A percentile compares a stretch with the other conserved stretches of the same genome.
These are phyloP conservation scores for Leptographium procerum DNA, from an alignment of 2,329 filamentous ascomycete genomes.

Conservation along the genomic window DNA sequence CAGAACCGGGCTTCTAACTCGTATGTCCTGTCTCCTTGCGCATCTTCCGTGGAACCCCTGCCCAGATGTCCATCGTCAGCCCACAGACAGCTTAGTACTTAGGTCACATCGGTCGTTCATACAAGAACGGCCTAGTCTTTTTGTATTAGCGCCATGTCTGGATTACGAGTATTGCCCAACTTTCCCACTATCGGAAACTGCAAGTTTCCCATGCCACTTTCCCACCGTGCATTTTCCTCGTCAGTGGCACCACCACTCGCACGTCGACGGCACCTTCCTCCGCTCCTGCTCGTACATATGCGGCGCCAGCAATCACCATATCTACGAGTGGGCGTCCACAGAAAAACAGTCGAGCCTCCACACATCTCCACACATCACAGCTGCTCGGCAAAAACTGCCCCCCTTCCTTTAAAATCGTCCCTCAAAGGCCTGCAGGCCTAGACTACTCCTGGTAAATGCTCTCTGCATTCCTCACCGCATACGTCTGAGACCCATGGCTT, in stretches of 20 bases:
- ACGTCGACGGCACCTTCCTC: background rate
- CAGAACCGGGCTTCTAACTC: too few species aligned
- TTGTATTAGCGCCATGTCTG: background rate
- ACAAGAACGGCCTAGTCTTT: background rate
- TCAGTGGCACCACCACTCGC: constrained; percentile 3
- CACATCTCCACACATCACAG: too few species aligned
- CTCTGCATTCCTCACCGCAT: background rate
- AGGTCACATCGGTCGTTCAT: background rate
- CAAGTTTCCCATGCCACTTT: constrained; percentile 3
- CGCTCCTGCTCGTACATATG: too few species aligned
- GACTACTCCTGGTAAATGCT: background rate
- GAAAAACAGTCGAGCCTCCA: background rate
- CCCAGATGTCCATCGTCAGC: background rate
- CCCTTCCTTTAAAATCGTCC: background rate
- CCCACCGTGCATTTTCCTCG: background rate
- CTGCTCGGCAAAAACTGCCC: background rate
- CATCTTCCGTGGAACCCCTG: too few species aligned
- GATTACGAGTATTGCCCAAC: background rate
- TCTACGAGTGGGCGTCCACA: background rate
- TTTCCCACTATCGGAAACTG: constrained; percentile 4
- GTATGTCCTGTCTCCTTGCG: background rate
- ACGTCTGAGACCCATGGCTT: background rate
- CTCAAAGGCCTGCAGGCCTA: background rate
- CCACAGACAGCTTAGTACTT: background rate
- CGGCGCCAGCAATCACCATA: background rate